These are phyloP conservation scores for Trichoderma asperelloides DNA, from an alignment of 495 filamentous ascomycete species.

Conservation along the genomic window DNA sequence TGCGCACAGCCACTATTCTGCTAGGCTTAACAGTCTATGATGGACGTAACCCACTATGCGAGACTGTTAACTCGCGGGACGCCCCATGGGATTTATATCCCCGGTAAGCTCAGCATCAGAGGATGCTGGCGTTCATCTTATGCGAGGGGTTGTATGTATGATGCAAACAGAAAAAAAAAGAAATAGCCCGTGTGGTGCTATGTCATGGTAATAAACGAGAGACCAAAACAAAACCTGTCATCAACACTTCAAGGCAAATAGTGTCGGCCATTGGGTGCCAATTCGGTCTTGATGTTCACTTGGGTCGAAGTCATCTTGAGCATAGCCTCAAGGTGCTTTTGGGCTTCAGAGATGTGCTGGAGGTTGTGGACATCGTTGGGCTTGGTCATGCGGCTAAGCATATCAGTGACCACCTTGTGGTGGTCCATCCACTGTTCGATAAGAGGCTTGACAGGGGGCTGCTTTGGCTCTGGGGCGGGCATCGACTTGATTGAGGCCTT, in stretches of 20 bases:
- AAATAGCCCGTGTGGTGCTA: neutral
- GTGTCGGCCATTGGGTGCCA: neutral
- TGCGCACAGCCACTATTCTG: neutral
- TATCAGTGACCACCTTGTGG: conserved; percentile 34
- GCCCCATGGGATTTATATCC: neutral
- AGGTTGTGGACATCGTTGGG: conserved; percentile 37
- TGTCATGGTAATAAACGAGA: neutral
- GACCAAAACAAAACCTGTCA: neutral
- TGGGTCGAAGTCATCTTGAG: neutral
- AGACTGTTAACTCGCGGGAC: conserved; percentile 1
- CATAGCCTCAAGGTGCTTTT: conserved; percentile 5
- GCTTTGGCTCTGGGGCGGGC: conserved; percentile 22
- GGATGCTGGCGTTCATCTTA: neutral
- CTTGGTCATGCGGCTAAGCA: conserved; percentile 32
- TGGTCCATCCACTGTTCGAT: conserved; percentile 39
- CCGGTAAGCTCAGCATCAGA: neutral
- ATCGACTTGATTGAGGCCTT: conserved; percentile 29
- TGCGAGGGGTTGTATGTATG: neutral
- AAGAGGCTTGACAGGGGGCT: conserved; percentile 24
- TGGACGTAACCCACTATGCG: neutral
- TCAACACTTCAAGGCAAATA: neutral
- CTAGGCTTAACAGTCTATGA: neutral
- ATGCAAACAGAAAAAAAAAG: neutral
- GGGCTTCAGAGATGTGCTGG: conserved; percentile 34
- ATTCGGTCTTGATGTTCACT: neutral